These are phyloP conservation scores for Colletotrichum sp. DNA, from an alignment of 2,329 filamentous ascomycete species.

Conservation along the genomic window DNA sequence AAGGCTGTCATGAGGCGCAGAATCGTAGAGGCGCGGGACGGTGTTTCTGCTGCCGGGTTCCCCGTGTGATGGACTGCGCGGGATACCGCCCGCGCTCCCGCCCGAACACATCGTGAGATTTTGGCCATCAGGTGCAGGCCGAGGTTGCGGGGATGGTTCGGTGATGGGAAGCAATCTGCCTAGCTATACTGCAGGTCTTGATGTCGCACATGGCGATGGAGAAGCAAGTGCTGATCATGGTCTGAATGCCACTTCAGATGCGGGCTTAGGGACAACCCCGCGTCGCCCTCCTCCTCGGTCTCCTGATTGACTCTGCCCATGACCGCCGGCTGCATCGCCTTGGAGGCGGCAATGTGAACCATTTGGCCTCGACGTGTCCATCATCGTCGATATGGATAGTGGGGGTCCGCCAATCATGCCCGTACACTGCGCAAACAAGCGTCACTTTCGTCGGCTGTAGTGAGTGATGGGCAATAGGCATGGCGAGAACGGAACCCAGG, in stretches of 20 bases:
- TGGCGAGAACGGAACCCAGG: not conserved
- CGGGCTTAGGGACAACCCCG: not conserved
- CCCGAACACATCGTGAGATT: constrained; percentile 4
- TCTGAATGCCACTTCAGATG: not conserved
- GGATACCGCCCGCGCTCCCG: not conserved
- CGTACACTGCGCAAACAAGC: not conserved
- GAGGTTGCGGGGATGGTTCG: not conserved
- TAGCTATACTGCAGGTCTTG: not conserved
- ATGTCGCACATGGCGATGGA: not conserved
- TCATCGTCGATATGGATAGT: not conserved
- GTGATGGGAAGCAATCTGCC: not conserved
- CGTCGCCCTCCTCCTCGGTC: not conserved
- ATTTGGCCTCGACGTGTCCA: not conserved
- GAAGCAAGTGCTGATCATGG: not conserved
- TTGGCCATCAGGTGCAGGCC: not conserved
- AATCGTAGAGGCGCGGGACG: not conserved
- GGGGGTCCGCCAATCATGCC: not conserved
- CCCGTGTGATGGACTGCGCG: not conserved
- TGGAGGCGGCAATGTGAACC: not conserved
- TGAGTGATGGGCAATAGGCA: not conserved
- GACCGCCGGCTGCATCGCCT: not conserved
- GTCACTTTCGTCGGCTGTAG: not conserved
- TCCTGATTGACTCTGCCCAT: not conserved
- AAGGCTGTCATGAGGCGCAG: not conserved
- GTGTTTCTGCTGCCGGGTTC: not conserved